Conservation (phyloP, 176 grass and related monocot species). For the Aegilops tauschii region DNA sequence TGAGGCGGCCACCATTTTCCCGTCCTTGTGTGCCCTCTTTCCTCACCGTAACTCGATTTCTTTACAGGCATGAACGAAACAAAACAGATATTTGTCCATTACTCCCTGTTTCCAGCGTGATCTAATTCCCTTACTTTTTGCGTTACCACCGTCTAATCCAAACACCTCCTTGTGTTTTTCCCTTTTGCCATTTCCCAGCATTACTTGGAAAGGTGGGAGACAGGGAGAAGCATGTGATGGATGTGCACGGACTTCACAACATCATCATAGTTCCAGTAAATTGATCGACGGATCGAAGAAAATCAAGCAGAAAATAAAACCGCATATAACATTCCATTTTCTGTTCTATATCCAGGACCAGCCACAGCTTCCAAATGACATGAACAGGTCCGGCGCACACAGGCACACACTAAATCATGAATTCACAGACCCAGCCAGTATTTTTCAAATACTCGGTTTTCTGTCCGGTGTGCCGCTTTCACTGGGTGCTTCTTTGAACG, state of each 20-base stretch:
- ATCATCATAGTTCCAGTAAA: background rate
- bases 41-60: too few species aligned
- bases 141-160: too few species aligned
- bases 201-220: background rate
- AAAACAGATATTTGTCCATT: too few species aligned
- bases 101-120: too few species aligned
- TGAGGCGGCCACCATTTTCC: too few species aligned
- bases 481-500: background rate
- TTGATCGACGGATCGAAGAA: background rate
- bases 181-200: background rate
- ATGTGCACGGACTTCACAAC: background rate
- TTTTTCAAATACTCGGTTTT: background rate
- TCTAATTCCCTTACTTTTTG: too few species aligned
- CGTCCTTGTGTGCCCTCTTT: too few species aligned
- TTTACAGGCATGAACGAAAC: too few species aligned
- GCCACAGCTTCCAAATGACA: background rate
- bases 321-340: background rate
- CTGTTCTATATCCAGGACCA: background rate
- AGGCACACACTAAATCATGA: background rate
- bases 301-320: background rate
- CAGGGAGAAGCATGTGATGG: background rate
- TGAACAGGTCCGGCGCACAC: background rate
- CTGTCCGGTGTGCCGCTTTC: background rate
- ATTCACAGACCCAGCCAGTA: background rate
- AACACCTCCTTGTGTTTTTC: background rate